Evolutionary conservation across 352 stramenopile species (phyloP), one percentile per base, ranked within the genome.

Genomic region (Globisporangium cylindrosporum): DNA sequence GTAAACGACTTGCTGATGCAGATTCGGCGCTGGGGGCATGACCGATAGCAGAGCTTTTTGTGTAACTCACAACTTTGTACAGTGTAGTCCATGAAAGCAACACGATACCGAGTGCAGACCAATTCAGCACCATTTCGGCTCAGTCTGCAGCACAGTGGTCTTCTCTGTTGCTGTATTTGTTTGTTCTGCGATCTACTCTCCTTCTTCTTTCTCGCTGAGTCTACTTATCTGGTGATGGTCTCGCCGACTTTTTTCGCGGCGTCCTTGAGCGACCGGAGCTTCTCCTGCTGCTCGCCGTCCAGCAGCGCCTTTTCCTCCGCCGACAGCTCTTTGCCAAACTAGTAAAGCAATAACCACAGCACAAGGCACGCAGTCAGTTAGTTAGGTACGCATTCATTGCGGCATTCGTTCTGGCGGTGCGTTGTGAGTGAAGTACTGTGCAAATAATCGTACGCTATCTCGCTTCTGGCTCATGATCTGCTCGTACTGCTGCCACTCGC

Each of bases 401-500:
- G 20, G 1, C 29, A 46, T 12, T 41, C 54, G 7, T 60, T 60
- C 27, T 27, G 29, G 29, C 27, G 29, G 29, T 46, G 29, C 18
- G 15, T 8, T 51, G 43, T 4, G 18, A 51, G 2, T 1, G 48
- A n/a, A 34, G 12, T 41, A 41, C 36, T 10, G n/a, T n/a, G 15
- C 24, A n/a, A 64, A 12, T 8, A 14, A 53, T 29, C 78, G 24
- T 46, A 86, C 76, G 61, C 75, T 74, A 59, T 91, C 73, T 41
- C 83, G 57, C 71, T 90, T 84, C 32, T 79, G 66, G 12, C 32
- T 62, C 73, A 95, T 80, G 66, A 80, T 68, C 32, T 64, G 61
- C 48, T 75, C 82, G 68, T 95, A 95, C 69, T 90, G 68, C 61
- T 90, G 72, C 88, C 88, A 95, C 69, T 95, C 88, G 34, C 68